Evolutionary conservation across 129 eudicot species (phyloP), one percentile per base, ranked within the genome.

Genomic region (Tagetes patula): DNA sequence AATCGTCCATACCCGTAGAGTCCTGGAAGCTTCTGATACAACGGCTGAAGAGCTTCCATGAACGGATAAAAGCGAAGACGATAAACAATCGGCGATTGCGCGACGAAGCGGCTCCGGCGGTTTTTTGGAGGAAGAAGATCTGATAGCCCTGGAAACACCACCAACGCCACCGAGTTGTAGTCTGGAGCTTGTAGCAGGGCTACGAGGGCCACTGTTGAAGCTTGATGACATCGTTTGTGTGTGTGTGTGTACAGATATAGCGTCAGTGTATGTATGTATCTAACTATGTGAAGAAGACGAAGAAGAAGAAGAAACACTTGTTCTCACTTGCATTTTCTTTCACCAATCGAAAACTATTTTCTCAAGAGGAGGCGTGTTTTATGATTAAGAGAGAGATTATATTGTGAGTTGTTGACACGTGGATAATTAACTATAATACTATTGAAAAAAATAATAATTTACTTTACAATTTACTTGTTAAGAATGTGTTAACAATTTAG

Each of bases 21-120:
- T 94, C 70, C 99, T 81, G 8, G 93, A 94, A 53, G 99, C 99
- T 82, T 94, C 97, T 20, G 96, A 80, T 52, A 83, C 71, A 39
- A 76, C 69, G 31, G 80, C 76, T 10, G 89, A 84, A 12, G 88
- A 84, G 73, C 71, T 75, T 20, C 86, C 89, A 12, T 82, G 80
- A 37, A 75, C 81, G 50, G 96, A 80, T 0, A 85, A 77, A 49
- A 87, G 77, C n/a, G 92, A 82, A 38, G 96, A 81, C 12, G 97
- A 94, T 12, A 94, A 71, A 58, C 91, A 86, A 86, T 90, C 97
- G 38, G 99, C 97, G 79, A 90, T 91, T 47, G 99, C 97, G 0
- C 99, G 86, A 64, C 97, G 96, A 13, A 94, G 96, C 13, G 99
- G 97, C 94, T 90, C 99, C 63, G 99, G 99, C 74, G 96, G 99